Evolutionary conservation across 192 early-diverging fungal species (phyloP), one percentile per base, ranked within the genome.

Genomic region (Coemansia sp.): DNA sequence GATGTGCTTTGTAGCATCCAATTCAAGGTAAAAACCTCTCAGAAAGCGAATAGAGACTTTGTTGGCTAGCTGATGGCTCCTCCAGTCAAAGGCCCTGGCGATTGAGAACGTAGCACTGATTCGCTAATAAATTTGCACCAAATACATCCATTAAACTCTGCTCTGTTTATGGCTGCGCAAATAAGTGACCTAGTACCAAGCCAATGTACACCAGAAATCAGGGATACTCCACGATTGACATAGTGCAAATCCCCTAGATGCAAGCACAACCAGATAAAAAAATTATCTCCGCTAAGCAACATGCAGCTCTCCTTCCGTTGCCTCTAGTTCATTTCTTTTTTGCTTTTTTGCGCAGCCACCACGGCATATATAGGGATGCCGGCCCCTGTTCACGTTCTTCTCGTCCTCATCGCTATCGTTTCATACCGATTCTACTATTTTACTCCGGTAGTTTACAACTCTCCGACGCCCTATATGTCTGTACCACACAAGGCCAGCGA

Each of bases 41-140:
- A 10, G 50, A 66, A 55, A 55, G 37, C n/a, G 26, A 67, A 42
- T 17, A 49, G 46, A 49, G 46, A 21, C 46, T 49, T 21, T 49
- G 21, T 17, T 19, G 16, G 16, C 21, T n/a, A 19, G 46, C 13
- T 42, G 40, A 42, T 16, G 13, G 40, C 8, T 16, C 14, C 40
- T 42, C 46, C 19, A 49, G 46, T 49, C 46, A 49, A 49, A 4
- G 40, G 40, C 40, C 11, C 40, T 37, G 6, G 35, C 3, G 6
- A 8, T 37, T 37, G 35, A 37, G 35, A 6, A 37, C 8, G 5
- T 8, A 37, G 35, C 35, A 37, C 35, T 37, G 35, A 1, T 37
- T 37, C 23, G 23, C 23, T 26, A 26, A 26, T 26, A 26, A 26
- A 26, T 26, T 26, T 26, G 23, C 23, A 26, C 23, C 23, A 26